Conservation (phyloP, 345 rosid genomes). For the Rhodomyrtus tomentosa region DNA sequence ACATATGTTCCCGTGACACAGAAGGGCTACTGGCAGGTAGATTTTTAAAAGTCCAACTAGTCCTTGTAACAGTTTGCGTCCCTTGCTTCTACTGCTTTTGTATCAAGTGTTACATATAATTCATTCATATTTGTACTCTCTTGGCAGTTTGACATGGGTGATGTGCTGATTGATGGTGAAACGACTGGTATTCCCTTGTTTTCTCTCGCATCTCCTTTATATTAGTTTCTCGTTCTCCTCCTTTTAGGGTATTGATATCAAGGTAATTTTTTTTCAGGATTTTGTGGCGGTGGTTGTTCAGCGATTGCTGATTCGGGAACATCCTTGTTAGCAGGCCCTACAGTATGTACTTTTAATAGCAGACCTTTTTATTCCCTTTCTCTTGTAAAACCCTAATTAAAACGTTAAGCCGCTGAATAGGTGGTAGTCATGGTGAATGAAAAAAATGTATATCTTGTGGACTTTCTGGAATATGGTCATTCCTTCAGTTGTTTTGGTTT, state of each 20-base stretch:
- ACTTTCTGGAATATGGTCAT: background rate
- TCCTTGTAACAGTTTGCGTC: background rate
- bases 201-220: background rate
- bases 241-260: background rate
- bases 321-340: conserved; percentile 84
- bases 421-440: background rate
- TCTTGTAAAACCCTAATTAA: background rate
- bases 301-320: conserved; percentile 96
- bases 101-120: background rate
- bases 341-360: conserved; percentile 22
- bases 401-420: background rate
- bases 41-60: background rate
- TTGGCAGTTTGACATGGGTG: conserved; percentile 78
- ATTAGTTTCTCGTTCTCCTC: background rate
- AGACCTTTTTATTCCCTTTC: background rate
- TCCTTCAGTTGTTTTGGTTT: background rate
- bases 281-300: conserved; percentile 48
- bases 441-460: background rate
- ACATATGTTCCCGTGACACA: conserved; percentile 79
- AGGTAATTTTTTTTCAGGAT: conserved; percentile 24
- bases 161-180: conserved; percentile 67
- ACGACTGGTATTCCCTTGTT: conserved; percentile 47
- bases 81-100: background rate
- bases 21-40: conserved; percentile 95
- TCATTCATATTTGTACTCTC: background rate